These are phyloP conservation scores for Elaeagnus macrophylla DNA, from an alignment of 306 rosid species.

Conservation along the genomic window DNA sequence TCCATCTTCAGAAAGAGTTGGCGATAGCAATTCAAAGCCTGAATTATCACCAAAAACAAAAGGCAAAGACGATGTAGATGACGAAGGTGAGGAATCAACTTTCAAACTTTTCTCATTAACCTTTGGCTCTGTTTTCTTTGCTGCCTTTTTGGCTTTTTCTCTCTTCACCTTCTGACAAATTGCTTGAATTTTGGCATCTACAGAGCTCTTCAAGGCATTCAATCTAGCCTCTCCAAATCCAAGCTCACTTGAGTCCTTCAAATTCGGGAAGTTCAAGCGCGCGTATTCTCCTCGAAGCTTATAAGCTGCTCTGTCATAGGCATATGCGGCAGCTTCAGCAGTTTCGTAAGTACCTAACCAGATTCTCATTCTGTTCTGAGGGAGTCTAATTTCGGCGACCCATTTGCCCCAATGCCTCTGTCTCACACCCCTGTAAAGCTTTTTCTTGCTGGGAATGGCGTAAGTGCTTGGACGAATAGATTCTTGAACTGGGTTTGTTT, in stretches of 20 bases:
- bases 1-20: slow-evolving; percentile 43
- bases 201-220: slow-evolving; percentile 55
- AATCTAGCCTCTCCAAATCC: slow-evolving; percentile 50
- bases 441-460: slow-evolving; percentile 41
- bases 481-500: slow-evolving; percentile 13
- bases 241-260: slow-evolving; percentile 50
- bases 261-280: slow-evolving; percentile 78
- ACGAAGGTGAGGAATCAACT: slow-evolving; percentile 32
- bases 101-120: slow-evolving; percentile 4
- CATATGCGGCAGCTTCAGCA: slow-evolving; percentile 92
- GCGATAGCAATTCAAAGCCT: slow-evolving; percentile 32
- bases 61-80: slow-evolving; percentile 22
- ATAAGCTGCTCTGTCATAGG: slow-evolving; percentile 91
- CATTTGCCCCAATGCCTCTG: slow-evolving; percentile 99
- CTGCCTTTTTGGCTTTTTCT: slow-evolving; percentile 54
- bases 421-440: slow-evolving; percentile 91
- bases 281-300: slow-evolving; percentile 96
- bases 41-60: slow-evolving; percentile 23
- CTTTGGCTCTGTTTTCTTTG: slow-evolving; percentile 26
- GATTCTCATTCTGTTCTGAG: slow-evolving; percentile 93
- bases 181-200: slow-evolving; percentile 85
- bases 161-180: slow-evolving; percentile 76
- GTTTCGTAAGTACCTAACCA: slow-evolving; percentile 94
- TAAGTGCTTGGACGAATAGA: slow-evolving; percentile 7
- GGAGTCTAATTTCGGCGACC: slow-evolving; percentile 95